Percentiles rank a stretch among this genome's conserved stretches.
Conservation (phyloP, 2,329 filamentous ascomycete genomes). For the Magnaporthales sp. region DNA sequence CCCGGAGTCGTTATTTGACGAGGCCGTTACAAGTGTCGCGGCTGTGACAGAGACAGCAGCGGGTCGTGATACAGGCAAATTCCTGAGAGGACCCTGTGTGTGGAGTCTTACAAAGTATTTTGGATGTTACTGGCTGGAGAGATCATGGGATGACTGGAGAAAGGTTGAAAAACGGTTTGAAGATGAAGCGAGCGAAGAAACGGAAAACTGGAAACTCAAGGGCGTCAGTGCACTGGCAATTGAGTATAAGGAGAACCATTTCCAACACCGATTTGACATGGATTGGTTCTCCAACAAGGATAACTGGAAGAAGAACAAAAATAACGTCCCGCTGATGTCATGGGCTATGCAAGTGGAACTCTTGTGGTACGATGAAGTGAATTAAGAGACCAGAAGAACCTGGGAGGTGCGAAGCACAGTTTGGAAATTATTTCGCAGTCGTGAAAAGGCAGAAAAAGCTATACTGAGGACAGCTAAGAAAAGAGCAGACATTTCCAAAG, state of each 20-base stretch:
- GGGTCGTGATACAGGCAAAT: neutral
- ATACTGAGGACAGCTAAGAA: too few species aligned
- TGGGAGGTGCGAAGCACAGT: too few species aligned
- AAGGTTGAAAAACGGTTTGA: neutral
- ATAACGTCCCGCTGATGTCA: too few species aligned
- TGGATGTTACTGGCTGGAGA: neutral
- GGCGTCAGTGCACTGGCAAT: neutral
- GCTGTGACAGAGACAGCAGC: neutral
- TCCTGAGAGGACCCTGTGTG: neutral
- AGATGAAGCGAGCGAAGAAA: neutral
- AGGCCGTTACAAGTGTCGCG: neutral
- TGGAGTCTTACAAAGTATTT: neutral
- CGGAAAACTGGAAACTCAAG: neutral
- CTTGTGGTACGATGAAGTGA: too few species aligned
- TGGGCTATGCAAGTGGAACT: too few species aligned
- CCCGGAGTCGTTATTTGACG: neutral
- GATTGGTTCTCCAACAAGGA: neutral
- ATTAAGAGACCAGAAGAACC: too few species aligned
- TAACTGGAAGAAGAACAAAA: neutral
- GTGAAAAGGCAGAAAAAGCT: too few species aligned
- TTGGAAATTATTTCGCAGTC: too few species aligned
- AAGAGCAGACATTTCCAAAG: neutral
- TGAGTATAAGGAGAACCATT: neutral
- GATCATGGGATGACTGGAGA: neutral
- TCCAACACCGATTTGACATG: neutral